A percentile compares a stretch with the other conserved stretches of the same genome.
Evolutionary conservation across 78 protist species (phyloP).

Genomic region (Ministeria vibrans): DNA sequence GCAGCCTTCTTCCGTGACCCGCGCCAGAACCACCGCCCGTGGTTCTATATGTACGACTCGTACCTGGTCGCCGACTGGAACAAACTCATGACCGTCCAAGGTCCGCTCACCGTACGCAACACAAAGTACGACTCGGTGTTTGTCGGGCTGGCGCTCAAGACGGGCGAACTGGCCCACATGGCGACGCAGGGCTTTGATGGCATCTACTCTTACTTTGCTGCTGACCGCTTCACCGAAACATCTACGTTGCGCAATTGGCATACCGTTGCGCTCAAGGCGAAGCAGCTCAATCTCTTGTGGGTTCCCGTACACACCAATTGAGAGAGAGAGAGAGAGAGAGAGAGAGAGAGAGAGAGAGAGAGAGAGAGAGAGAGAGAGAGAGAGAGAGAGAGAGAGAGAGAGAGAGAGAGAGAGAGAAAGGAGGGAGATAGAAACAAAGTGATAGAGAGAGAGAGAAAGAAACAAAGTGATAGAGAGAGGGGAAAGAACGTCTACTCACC

Average conservation of each 20-base stretch:
- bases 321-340: too few species aligned
- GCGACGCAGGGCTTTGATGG: conserved; percentile 38
- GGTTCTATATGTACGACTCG: conserved; percentile 43
- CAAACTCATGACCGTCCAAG: not conserved
- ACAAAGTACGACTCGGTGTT: conserved; percentile 1
- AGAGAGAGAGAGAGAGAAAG: too few species aligned
- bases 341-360: too few species aligned
- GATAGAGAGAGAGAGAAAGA: too few species aligned
- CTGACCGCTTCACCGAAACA: conserved; percentile 32
- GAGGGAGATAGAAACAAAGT: too few species aligned
- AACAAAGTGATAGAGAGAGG: too few species aligned
- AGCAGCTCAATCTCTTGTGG: not conserved
- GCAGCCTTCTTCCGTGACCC: conserved; percentile 28
- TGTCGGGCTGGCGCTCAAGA: conserved; percentile 8
- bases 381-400: too few species aligned
- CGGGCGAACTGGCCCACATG: not conserved
- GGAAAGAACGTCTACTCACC: too few species aligned
- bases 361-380: too few species aligned
- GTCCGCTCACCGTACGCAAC: conserved; percentile 5
- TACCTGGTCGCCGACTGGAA: conserved; percentile 38
- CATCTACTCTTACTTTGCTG: conserved; percentile 54
- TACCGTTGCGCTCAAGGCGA: not conserved
- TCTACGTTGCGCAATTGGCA: conserved; percentile 33
- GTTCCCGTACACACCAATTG: too few species aligned
- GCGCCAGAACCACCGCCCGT: not conserved